Evolutionary conservation across 2,329 filamentous ascomycete species (phyloP).

Genomic region (Sporothrix humicola): DNA sequence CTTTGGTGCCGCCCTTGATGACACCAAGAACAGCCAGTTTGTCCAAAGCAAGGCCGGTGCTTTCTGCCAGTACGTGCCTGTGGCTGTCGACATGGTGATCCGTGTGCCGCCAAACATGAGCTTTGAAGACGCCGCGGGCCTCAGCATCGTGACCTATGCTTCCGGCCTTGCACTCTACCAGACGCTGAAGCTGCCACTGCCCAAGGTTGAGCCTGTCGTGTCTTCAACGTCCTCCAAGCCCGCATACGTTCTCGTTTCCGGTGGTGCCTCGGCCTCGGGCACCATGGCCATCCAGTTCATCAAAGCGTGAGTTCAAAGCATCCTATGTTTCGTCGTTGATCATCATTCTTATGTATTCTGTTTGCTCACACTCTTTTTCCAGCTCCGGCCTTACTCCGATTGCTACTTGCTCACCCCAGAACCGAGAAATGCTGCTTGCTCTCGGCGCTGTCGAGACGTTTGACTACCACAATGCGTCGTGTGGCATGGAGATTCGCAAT

Average conservation of each 20-base stretch:
- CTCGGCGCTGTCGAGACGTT: slow-evolving; percentile 37
- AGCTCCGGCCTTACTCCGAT: slow-evolving; percentile 34
- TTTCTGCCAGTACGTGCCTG: slow-evolving; percentile 40
- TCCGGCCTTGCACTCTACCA: slow-evolving; percentile 34
- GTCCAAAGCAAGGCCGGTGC: slow-evolving; percentile 36
- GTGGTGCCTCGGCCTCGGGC: slow-evolving; percentile 48
- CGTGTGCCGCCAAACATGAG: slow-evolving; percentile 32
- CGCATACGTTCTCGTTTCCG: slow-evolving; percentile 47
- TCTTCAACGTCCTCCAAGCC: background rate
- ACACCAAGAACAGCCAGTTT: background rate
- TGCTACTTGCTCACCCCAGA: slow-evolving; percentile 36
- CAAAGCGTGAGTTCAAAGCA: slow-evolving; percentile 39
- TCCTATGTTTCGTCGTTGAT: background rate
- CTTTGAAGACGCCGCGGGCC: slow-evolving; percentile 35
- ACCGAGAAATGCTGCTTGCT: slow-evolving; percentile 27
- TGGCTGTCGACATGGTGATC: slow-evolving; percentile 31
- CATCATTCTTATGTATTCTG: background rate
- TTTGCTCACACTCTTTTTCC: background rate
- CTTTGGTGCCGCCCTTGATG: slow-evolving; percentile 21
- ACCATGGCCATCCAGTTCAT: slow-evolving; percentile 49
- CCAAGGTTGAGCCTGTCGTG: slow-evolving; percentile 6
- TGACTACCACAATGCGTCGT: slow-evolving; percentile 38
- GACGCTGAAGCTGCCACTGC: slow-evolving; percentile 32
- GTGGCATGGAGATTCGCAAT: slow-evolving; percentile 38
- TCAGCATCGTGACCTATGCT: slow-evolving; percentile 37